Evolutionary conservation across 352 stramenopile genomes (phyloP), one percentile per base, ranked within the genome.

Genomic region (Pythium brachiatum): DNA sequence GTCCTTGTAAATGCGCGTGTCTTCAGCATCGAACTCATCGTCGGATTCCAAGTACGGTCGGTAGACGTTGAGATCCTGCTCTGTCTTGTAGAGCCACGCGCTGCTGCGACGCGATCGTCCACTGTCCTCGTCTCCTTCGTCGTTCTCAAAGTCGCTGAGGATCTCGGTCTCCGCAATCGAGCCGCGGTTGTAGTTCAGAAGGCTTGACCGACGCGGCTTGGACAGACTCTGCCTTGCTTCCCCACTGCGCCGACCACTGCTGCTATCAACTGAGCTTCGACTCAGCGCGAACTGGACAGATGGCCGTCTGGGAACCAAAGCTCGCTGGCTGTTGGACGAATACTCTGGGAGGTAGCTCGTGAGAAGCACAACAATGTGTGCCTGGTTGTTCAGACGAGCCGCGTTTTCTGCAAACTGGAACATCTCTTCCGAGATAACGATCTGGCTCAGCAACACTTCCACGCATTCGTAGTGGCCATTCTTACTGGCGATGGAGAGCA

Each of bases 381-480:
- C 80, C 55, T 92, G 82, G 29, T 67, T 73, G 29, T 87, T 63
- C 11, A 70, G 64, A 46, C 77, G 74, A 36, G 82, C 82, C 43
- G 76, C 73, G 15, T 79, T 70, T 9, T 90, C 60, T 7, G 82
- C 73, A 61, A 74, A 71, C n/a, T 88, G 71, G 15, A 92, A 60
- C n/a, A 57, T 53, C 36, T 70, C 60, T 2, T 62, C 34, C 0
- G 52, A 64, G 36, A 71, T 39, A 18, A 75, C 53, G 23, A 78
- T 56, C 18, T 55, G 64, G 9, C 73, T 64, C 13, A 92, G 68
- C 36, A 92, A 64, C 27, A 74, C 63, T 39, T 83, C 66, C 15
- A 89, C 82, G 51, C 82, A 92, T 54, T 85, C 78, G 59, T 90
- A 92, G 60, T 92, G 80, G 9, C 82, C 82, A 39, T 86, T 76